Evolutionary conservation across 2,329 filamentous ascomycete genomes (phyloP).

Genomic region (Exophiala aquamarina): DNA sequence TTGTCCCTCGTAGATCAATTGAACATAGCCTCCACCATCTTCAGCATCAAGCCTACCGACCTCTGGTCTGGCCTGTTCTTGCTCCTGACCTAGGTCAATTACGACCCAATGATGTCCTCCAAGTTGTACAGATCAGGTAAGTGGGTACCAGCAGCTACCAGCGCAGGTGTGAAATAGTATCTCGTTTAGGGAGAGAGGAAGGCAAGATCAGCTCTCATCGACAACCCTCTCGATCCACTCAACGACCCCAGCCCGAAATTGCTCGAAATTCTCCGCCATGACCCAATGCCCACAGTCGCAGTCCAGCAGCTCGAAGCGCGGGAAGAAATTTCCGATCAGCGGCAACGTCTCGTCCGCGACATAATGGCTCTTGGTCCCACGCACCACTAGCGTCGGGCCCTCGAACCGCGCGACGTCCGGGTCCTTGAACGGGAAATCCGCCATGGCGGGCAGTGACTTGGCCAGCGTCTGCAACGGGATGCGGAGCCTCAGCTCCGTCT

Average conservation of each 20-base stretch:
- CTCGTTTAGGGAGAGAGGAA: too few species aligned
- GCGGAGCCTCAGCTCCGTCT: conserved; percentile 66
- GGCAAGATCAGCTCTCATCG: too few species aligned
- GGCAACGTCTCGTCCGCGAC: conserved; percentile 41
- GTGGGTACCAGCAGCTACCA: too few species aligned
- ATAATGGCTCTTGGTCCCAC: conserved; percentile 42
- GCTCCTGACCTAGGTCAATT: too few species aligned
- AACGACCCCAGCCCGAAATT: conserved; percentile 39
- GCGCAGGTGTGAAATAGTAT: too few species aligned
- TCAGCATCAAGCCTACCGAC: too few species aligned
- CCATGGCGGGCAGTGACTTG: conserved; percentile 69
- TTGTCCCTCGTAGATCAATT: too few species aligned
- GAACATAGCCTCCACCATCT: too few species aligned
- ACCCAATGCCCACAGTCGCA: conserved; percentile 46
- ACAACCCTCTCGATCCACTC: conserved; percentile 26
- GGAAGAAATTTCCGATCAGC: conserved; percentile 43
- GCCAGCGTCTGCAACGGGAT: conserved; percentile 74
- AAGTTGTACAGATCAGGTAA: too few species aligned
- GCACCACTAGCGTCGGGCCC: conserved; percentile 76
- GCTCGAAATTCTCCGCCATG: conserved; percentile 45
- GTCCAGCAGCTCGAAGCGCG: conserved; percentile 39
- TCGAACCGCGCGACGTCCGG: conserved; percentile 67
- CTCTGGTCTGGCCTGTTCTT: too few species aligned
- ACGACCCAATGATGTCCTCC: too few species aligned
- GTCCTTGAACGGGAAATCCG: conserved; percentile 83